A percentile compares a stretch with the other conserved stretches of the same genome.
These are phyloP conservation scores for Eucalyptus lansdowneana DNA, from an alignment of 345 rosid genomes.

Conservation along the genomic window DNA sequence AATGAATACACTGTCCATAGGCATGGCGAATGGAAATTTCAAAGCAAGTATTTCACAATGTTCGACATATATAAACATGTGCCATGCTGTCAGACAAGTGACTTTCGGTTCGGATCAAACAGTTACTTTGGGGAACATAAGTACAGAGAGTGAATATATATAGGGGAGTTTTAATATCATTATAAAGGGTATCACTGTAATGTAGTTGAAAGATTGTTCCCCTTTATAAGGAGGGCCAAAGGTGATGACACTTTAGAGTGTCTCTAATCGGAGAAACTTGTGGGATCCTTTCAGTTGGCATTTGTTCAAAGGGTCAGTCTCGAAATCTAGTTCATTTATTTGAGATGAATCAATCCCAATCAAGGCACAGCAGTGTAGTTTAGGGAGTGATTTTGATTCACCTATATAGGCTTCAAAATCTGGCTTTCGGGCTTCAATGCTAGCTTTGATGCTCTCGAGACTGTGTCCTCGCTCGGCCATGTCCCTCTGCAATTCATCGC, in stretches of 20 bases:
- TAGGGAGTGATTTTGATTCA: neutral
- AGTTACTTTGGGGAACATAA: neutral
- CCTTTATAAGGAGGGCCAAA: neutral
- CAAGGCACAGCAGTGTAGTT: neutral
- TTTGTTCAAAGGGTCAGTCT: neutral
- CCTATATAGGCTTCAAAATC: constrained; percentile 95
- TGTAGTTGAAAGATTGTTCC: neutral
- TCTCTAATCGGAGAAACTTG: neutral
- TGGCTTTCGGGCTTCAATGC: constrained; percentile 93
- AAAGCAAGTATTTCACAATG: neutral
- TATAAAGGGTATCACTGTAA: neutral
- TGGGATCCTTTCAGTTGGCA: neutral
- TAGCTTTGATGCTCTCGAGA: constrained; percentile 94
- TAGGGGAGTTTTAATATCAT: neutral
- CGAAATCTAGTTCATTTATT: neutral
- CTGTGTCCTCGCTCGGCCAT: constrained; percentile 99
- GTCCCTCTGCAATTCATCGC: constrained; percentile 51
- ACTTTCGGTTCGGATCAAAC: neutral
- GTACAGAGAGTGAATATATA: neutral
- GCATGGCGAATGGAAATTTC: neutral
- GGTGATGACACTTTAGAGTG: neutral
- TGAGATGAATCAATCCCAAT: neutral
- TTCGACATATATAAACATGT: neutral
- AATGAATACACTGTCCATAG: neutral
- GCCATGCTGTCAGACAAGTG: neutral